These are phyloP conservation scores for Fraxinus anomala DNA, from an alignment of 257 asterid genomes.

Conservation along the genomic window DNA sequence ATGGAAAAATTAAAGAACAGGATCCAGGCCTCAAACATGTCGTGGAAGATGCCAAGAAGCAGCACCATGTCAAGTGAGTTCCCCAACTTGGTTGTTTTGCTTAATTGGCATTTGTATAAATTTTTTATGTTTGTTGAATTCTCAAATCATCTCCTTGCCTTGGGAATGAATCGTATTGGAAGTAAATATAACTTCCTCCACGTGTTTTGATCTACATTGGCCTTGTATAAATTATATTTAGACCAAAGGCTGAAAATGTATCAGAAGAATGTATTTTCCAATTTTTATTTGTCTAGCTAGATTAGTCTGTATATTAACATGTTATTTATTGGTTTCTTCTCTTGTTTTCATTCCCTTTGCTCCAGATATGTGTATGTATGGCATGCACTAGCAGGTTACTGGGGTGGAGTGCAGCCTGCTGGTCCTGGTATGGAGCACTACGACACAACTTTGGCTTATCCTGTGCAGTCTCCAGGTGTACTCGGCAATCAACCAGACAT, in stretches of 20 bases:
- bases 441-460: conserved; percentile 80
- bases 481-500: conserved; percentile 94
- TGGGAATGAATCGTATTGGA: neutral
- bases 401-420: conserved; percentile 97
- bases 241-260: neutral
- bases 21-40: conserved; percentile 74
- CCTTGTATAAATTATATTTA: neutral
- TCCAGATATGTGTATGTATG: conserved; percentile 76
- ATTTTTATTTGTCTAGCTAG: neutral
- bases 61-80: conserved; percentile 65
- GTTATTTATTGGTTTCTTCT: neutral
- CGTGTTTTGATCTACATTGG: neutral
- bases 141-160: neutral
- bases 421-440: conserved; percentile 91
- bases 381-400: conserved; percentile 97
- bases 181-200: neutral
- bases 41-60: conserved; percentile 66
- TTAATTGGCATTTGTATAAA: neutral
- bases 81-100: conserved; percentile 12
- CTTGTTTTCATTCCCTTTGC: neutral
- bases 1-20: conserved; percentile 38
- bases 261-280: neutral
- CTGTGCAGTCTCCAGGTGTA: conserved; percentile 90
- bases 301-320: neutral
- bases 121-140: neutral